A percentile compares a stretch with the other conserved stretches of the same genome.
Conservation (phyloP, 106 monocot species). For the Triglochin maritima region DNA sequence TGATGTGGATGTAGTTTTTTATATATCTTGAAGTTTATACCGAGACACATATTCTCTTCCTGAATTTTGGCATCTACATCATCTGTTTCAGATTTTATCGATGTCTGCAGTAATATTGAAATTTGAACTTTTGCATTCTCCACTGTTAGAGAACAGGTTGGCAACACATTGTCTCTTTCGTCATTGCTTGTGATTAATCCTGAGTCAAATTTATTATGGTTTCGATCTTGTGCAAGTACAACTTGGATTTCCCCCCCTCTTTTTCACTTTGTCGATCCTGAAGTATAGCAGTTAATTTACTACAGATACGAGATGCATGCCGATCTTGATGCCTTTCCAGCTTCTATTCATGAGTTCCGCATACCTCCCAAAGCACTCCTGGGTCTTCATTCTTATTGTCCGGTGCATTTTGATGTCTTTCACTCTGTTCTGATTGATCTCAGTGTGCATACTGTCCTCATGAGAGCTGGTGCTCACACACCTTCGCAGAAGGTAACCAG, state of each 20-base stretch:
- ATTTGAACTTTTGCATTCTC: slow-evolving; percentile 91
- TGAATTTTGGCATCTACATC: not conserved
- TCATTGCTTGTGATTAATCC: not conserved
- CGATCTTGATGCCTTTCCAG: slow-evolving; percentile 39
- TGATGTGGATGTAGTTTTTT: not conserved
- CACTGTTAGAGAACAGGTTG: slow-evolving; percentile 59
- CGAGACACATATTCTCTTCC: not conserved
- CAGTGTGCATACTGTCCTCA: slow-evolving; percentile 57
- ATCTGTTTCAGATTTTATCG: slow-evolving; percentile 40
- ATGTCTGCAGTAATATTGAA: slow-evolving; percentile 71
- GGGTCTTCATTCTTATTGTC: slow-evolving; percentile 89
- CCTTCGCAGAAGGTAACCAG: slow-evolving; percentile 65
- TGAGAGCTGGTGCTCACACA: slow-evolving; percentile 51
- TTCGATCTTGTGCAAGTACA: too few relatives aligned
- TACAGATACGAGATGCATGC: slow-evolving; percentile 50
- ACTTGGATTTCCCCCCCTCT: too few relatives aligned
- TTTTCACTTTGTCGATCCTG: not conserved
- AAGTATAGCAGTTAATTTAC: not conserved
- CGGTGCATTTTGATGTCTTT: slow-evolving; percentile 91
- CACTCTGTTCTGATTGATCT: slow-evolving; percentile 88
- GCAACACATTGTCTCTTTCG: slow-evolving; percentile 5
- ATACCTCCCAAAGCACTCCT: slow-evolving; percentile 79
- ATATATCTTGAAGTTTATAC: not conserved
- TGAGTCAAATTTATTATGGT: too few relatives aligned
- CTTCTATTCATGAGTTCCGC: slow-evolving; percentile 91